A percentile compares a stretch with the other conserved stretches of the same genome.
Evolutionary conservation across 495 filamentous ascomycete species (phyloP).

Genomic region (Lasiosphaeria miniovina): DNA sequence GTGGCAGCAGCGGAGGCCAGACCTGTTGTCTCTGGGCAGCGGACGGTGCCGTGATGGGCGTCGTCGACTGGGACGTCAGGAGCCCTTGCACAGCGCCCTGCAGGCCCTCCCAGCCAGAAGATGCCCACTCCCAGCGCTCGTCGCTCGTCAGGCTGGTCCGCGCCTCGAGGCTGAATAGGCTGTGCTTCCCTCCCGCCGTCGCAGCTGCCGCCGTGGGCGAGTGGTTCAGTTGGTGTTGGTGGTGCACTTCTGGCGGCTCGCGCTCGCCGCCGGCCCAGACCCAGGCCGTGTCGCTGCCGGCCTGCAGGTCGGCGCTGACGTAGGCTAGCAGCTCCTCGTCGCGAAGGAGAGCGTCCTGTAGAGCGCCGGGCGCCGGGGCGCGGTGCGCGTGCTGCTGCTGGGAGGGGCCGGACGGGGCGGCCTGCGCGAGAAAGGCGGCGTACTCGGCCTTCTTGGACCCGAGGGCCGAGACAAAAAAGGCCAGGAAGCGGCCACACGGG

Average conservation of each 20-base stretch:
- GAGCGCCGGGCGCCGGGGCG: slow-evolving; percentile 18
- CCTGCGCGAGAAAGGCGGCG: slow-evolving; percentile 31
- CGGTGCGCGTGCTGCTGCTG: slow-evolving; percentile 15
- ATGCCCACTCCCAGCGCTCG: slow-evolving; percentile 25
- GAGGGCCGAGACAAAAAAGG: slow-evolving; percentile 75
- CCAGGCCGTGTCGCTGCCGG: slow-evolving; percentile 75
- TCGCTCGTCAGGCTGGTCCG: slow-evolving; percentile 24
- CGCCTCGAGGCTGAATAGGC: slow-evolving; percentile 25
- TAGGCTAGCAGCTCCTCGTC: slow-evolving; percentile 93
- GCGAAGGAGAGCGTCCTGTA: slow-evolving; percentile 54
- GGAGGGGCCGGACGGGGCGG: slow-evolving; percentile 18
- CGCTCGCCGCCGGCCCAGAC: slow-evolving; percentile 73
- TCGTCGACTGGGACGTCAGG: slow-evolving; percentile 14
- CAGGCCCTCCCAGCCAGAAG: slow-evolving; percentile 27
- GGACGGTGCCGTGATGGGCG: slow-evolving; percentile 7
- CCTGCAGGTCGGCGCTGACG: slow-evolving; percentile 86
- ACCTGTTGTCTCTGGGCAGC: slow-evolving; percentile 4
- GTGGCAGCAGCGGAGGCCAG: slow-evolving; percentile 14
- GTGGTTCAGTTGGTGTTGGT: slow-evolving; percentile 7
- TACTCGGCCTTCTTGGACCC: slow-evolving; percentile 55
- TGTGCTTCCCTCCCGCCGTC: background rate
- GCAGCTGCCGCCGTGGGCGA: slow-evolving; percentile 1
- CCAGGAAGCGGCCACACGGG: slow-evolving; percentile 76
- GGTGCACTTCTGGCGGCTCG: slow-evolving; percentile 23
- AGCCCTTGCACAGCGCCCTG: slow-evolving; percentile 25